Evolutionary conservation across 345 rosid genomes (phyloP).

Genomic region (Dipteronia dyeriana): DNA sequence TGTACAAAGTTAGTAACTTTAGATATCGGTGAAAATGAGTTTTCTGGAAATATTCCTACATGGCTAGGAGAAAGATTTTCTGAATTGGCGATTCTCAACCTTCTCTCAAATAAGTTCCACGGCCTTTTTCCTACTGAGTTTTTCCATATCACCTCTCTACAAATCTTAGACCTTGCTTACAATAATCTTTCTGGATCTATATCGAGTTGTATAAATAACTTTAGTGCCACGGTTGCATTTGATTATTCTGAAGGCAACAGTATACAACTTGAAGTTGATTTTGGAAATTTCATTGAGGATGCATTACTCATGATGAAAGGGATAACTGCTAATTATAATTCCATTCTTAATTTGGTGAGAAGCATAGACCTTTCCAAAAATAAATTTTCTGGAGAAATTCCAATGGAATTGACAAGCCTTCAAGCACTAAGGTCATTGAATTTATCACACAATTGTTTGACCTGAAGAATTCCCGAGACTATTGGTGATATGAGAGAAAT

Average conservation of each 20-base stretch:
- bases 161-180: background rate
- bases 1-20: background rate
- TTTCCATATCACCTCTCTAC: background rate
- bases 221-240: background rate
- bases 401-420: background rate
- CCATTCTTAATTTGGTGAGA: background rate
- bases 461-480: background rate
- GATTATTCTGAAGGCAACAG: background rate
- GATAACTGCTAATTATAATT: background rate
- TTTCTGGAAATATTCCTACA: too few relatives aligned
- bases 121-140: constrained; percentile 28
- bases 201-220: background rate
- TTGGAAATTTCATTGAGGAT: background rate
- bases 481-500: background rate
- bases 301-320: background rate
- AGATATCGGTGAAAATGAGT: background rate
- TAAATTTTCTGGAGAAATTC: background rate
- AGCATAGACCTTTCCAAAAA: background rate
- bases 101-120: constrained; percentile 17
- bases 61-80: background rate
- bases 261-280: too few relatives aligned
- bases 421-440: background rate
- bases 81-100: background rate
- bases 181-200: background rate
- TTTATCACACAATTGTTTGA: background rate